A percentile compares a stretch with the other conserved stretches of the same genome.
Evolutionary conservation across 108 stramenopile species (phyloP).

Genomic region (Cyclostephanos invisitatus): DNA sequence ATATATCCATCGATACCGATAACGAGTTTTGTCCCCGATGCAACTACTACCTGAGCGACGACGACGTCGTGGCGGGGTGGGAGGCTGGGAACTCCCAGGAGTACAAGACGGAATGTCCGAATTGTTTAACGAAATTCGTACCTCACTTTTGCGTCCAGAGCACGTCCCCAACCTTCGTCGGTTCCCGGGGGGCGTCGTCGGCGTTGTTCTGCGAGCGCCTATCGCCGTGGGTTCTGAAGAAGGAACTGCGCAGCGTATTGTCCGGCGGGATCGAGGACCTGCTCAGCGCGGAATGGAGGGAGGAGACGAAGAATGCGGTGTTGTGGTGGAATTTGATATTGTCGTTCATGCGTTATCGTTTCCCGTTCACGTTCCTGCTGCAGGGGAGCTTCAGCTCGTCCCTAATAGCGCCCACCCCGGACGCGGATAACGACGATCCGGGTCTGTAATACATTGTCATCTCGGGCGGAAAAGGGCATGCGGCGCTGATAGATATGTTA

Average conservation of each 20-base stretch:
- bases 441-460: no score
- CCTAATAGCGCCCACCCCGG: conserved; percentile 82
- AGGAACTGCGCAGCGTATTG: conserved; percentile 83
- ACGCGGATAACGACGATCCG: conserved; percentile 6
- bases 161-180: conserved; percentile 69
- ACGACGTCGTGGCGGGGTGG: conserved; percentile 82
- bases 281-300: conserved; percentile 71
- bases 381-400: conserved; percentile 81
- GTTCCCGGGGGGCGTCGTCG: conserved; percentile 71
- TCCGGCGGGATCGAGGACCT: conserved; percentile 74
- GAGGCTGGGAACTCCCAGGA: conserved; percentile 71
- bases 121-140: conserved; percentile 76
- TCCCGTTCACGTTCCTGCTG: conserved; percentile 79
- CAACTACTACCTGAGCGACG: conserved; percentile 74
- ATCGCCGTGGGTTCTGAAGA: conserved; percentile 85
- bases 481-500: no score
- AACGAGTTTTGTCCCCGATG: conserved; percentile 81
- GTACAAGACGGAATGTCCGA: conserved; percentile 79
- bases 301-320: conserved; percentile 78
- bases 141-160: conserved; percentile 84
- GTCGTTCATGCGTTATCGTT: conserved; percentile 79
- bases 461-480: no score
- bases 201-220: conserved; percentile 83
- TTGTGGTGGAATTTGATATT: conserved; percentile 87
- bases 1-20: conserved; percentile 79